Base-by-base conservation (phyloP, 1,284 basidiomycete species). In the Pisolithus thermaeus region DNA sequence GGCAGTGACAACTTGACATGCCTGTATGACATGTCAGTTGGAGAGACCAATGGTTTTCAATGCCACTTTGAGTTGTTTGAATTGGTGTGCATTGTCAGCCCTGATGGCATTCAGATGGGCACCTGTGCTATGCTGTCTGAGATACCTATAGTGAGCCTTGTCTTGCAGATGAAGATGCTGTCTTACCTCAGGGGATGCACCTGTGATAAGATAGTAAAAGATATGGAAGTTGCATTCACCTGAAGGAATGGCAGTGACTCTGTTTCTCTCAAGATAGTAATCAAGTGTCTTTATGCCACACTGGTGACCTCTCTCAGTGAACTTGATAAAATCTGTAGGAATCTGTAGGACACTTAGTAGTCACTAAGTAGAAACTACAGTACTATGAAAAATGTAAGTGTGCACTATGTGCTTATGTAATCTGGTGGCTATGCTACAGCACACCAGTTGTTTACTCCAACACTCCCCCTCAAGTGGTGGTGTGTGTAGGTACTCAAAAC, bases 151-250 rank as follows among this genome's bases (percentile, higher is more conserved):
- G 4, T 79, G 77, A 3, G 81, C 76, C 64, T 87, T 88, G 61
- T 92, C 87, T 45, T 80, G 73, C 16, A 98, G 79, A 57, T 88
- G 87, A 49, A 99, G 80, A 66, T 95, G 90, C 41, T 87, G 79
- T 38, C 91, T 76, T 67, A 98, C 96, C 61, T 98, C 95, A 0
- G 80, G 68, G 0, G 87, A 82, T 1, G 94, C 92, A 39, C 96
- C 96, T 1, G 92, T 87, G 51, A 94, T 82, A 61, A 98, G 82
- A 70, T 97, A 95, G 70, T 97, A 96, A 70, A 98, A 97, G 46
- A 96, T 90, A 68, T 98, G 94, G 70, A 98, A 98, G 61, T 96
- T 97, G 23, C 94, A 83, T 69, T 97, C 92, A 50, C 91, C 91
- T 0, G 81, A 87, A 3, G 87, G 87, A 0, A 87, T 82, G 39